phyloP scores from a whole-genome alignment of 169 alveolate species.

The Plasmodium gallinaceum region DNA sequence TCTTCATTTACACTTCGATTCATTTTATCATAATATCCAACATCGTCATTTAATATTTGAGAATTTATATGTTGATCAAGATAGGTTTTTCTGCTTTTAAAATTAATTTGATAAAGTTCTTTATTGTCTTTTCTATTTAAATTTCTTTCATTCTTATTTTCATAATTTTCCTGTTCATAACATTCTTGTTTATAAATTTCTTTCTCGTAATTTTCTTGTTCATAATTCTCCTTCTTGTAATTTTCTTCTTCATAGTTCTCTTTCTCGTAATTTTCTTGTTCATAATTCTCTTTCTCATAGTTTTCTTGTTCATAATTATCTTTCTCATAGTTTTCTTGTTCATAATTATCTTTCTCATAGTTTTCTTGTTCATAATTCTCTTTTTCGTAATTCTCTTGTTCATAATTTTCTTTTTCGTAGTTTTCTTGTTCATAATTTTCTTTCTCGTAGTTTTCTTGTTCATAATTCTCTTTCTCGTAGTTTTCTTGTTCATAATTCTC shows the following conservation, averaged over 20 bases:
- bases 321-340: no score
- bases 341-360: not conserved
- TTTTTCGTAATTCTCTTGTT: not conserved
- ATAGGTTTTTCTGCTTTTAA: no score
- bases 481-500: not conserved
- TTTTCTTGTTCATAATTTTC: not conserved
- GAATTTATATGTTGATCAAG: no score
- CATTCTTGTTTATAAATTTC: not conserved
- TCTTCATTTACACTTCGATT: slow-evolving; percentile 11
- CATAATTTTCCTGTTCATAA: not conserved
- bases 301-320: not conserved
- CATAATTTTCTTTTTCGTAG: not conserved
- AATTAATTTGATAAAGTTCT: no score
- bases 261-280: not conserved
- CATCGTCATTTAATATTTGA: slow-evolving; percentile 1
- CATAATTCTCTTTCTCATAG: not conserved
- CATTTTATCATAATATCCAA: not conserved
- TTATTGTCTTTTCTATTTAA: no score
- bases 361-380: not conserved
- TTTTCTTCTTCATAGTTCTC: not conserved
- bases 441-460: not conserved
- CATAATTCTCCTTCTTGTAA: not conserved
- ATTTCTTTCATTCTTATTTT: no score
- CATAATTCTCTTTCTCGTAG: not conserved
- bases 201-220: not conserved